Percentiles rank a stretch among this genome's conserved stretches.
These are phyloP conservation scores for Lasiosphaeris hirsuta DNA, from an alignment of 495 filamentous ascomycete species.

Conservation along the genomic window DNA sequence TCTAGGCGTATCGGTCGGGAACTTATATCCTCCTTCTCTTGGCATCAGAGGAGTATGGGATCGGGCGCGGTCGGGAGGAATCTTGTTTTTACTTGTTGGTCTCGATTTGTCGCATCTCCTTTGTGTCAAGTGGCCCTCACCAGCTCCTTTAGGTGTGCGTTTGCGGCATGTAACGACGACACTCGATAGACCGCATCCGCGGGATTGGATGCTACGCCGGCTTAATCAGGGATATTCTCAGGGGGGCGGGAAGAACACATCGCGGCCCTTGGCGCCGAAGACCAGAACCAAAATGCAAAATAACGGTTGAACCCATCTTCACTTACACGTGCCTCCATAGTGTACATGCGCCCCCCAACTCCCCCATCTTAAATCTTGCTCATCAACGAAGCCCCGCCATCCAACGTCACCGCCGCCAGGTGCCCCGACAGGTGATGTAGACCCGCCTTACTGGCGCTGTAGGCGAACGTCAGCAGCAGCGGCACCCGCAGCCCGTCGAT, in stretches of 20 bases:
- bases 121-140: too few relatives aligned
- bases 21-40: too few relatives aligned
- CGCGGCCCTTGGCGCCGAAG: too few relatives aligned
- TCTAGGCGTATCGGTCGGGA: too few relatives aligned
- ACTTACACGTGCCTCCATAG: background rate
- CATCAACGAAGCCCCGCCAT: slow-evolving; percentile 55
- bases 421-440: slow-evolving; percentile 71
- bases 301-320: background rate
- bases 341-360: too few relatives aligned
- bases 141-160: too few relatives aligned
- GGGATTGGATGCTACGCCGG: background rate
- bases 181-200: too few relatives aligned
- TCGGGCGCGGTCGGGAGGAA: too few relatives aligned
- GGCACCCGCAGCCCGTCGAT: slow-evolving; percentile 74
- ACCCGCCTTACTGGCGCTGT: slow-evolving; percentile 71
- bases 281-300: background rate
- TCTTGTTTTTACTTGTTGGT: background rate
- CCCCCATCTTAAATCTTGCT: slow-evolving; percentile 25
- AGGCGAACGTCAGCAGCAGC: slow-evolving; percentile 68
- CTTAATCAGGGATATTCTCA: background rate
- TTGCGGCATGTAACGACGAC: too few relatives aligned
- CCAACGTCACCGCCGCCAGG: slow-evolving; percentile 66
- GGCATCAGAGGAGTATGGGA: too few relatives aligned
- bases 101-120: too few relatives aligned
- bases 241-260: background rate